Evolutionary conservation across 805 yeast genomes (phyloP), one percentile per base, ranked within the genome.

Genomic region (Groenewaldozyma tartarivorans): DNA sequence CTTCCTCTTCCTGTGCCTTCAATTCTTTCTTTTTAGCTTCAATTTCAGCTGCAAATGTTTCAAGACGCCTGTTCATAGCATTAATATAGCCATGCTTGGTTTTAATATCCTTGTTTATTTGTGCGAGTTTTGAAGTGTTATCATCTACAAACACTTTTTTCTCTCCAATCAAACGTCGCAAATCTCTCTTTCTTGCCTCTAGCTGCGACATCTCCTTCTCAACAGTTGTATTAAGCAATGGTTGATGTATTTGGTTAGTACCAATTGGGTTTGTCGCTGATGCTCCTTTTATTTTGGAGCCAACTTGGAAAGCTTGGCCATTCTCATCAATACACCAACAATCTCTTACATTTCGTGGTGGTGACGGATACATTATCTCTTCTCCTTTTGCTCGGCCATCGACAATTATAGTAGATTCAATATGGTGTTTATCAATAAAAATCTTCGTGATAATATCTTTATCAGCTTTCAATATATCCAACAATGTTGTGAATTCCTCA

Each of bases 321-420:
- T n/a, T n/a, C n/a, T n/a, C n/a, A n/a, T n/a, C n/a, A n/a, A n/a
- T n/a, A n/a, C n/a, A n/a, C n/a, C 36, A 41, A 26, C 45, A 42
- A 11, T 9, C 24, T 13, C 6, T 15, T n/a, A 77, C 75, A 43
- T 72, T 72, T 1, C 43, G 44, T 0, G 65, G 29, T 13, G 7
- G 62, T 6, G 61, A 55, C 4, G 40, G 34, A 26, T 62, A 56
- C 40, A 77, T 54, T 15, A 67, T 56, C 0, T 46, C 41, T 48
- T 74, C 75, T 0, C 83, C 90, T 11, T 67, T 69, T 2, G 55
- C 49, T 47, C 77, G 66, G 39, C 75, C 64, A 1, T 69, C 67
- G 15, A 75, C 65, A 31, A 87, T 56, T 0, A 81, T 62, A 1
- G 71, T 62, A 7, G 70, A 66, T 52, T 88, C 94, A 35, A 83